Base-by-base conservation (phyloP, 768 basidiomycete genomes). In the Agaricus sinodeliciosus region DNA sequence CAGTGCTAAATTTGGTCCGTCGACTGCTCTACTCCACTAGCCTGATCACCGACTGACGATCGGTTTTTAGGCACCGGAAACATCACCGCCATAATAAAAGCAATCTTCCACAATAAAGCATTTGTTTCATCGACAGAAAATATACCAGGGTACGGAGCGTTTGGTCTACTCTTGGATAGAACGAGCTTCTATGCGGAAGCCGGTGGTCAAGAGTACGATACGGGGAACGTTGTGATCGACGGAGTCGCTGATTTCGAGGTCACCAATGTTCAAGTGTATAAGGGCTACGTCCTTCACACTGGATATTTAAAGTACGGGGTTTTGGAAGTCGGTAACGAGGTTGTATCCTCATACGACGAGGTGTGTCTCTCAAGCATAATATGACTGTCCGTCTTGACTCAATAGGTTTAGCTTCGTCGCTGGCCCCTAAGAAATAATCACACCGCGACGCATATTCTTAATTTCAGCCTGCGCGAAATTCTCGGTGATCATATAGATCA, bases 401-500 rank as follows among this genome's bases (percentile, higher is more conserved):
- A 37, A 31, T 35, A 43, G 7, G 15, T 40, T 28, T 55, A 92
- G 88, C 80, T 90, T 34, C 90, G 96, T 35, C 82, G 96, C 46
- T 94, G 92, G 89, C 94, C 95, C 0, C 72, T 99, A 46, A 85
- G 94, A 49, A 98, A 93, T 70, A 99, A 99, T 63, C 96, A 99
- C 72, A 98, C 96, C 25, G 96, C 87, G 18, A 99, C 96, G 0
- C 96, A 99, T 66, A 96, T 99, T 60, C 87, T 99, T 60, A 99
- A 99, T 74, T 99, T 78, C 63, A 81, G 75, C 49, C 80, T 99
- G 3, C 88, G 96, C 34, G 96, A 98, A 63, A 81, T 92, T 9
- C 83, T 98, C 9, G 96, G 96, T 22, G 94, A 97, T 65, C 96
- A 98, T 63, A 87, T 98, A 55, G 96, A 98, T 67, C 96, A 99